Evolutionary conservation across 495 filamentous ascomycete species (phyloP).

Genomic region (Niebla homalea): DNA sequence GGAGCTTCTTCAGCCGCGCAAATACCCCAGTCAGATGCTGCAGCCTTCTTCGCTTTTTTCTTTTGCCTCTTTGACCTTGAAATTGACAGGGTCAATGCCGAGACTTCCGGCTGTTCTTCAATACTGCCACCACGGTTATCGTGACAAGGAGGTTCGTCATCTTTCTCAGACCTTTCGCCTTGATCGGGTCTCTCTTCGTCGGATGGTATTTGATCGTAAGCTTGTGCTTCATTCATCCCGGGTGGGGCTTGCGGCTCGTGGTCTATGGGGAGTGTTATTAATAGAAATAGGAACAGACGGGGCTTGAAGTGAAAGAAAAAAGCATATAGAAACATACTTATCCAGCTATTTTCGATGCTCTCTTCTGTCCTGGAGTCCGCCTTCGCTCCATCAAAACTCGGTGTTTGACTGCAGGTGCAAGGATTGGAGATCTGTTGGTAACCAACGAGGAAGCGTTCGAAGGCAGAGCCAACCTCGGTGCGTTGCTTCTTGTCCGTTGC

Average conservation of each 20-base stretch:
- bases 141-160: slow-evolving; percentile 7
- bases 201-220: slow-evolving; percentile 5
- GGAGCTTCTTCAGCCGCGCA: slow-evolving; percentile 7
- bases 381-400: slow-evolving; percentile 10
- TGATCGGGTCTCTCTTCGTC: slow-evolving; percentile 4
- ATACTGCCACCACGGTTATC: slow-evolving; percentile 3
- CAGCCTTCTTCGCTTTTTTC: slow-evolving; percentile 7
- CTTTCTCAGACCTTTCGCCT: slow-evolving; percentile 2
- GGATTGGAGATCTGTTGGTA: slow-evolving; percentile 9
- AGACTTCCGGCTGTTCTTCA: slow-evolving; percentile 8
- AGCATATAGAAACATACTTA: slow-evolving; percentile 7
- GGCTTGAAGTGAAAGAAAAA: slow-evolving; percentile 5
- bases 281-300: slow-evolving; percentile 7
- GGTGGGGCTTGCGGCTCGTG: slow-evolving; percentile 3
- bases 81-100: slow-evolving; percentile 3
- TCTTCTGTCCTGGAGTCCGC: slow-evolving; percentile 9
- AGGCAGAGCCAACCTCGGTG: slow-evolving; percentile 6
- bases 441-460: slow-evolving; percentile 12
- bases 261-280: slow-evolving; percentile 5
- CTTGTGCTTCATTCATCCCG: slow-evolving; percentile 7
- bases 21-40: slow-evolving; percentile 8
- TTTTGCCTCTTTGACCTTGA: slow-evolving; percentile 4
- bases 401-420: slow-evolving; percentile 8
- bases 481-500: slow-evolving; percentile 10
- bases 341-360: slow-evolving; percentile 8